Conservation (phyloP, 2,329 filamentous ascomycete genomes). For the Nothopassalora personata region DNA sequence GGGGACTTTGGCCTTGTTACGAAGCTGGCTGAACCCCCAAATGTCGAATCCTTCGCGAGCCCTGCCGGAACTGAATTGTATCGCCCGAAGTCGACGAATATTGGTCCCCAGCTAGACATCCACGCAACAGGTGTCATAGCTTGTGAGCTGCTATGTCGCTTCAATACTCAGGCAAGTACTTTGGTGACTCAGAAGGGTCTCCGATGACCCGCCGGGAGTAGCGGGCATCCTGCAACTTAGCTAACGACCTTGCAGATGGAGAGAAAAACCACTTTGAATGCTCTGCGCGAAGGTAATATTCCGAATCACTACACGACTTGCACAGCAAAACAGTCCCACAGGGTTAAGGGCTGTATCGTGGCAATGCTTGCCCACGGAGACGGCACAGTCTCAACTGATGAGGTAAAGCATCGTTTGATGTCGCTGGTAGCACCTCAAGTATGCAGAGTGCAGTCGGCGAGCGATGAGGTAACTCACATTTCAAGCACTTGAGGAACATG, state of each 20-base stretch:
- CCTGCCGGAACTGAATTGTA: slow-evolving; percentile 60
- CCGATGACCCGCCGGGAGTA: neutral
- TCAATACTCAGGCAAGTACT: slow-evolving; percentile 35
- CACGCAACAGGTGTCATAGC: slow-evolving; percentile 58
- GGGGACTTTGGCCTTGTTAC: slow-evolving; percentile 64
- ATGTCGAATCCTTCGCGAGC: slow-evolving; percentile 2
- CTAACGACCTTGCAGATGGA: slow-evolving; percentile 31
- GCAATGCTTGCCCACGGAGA: neutral
- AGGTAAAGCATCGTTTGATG: neutral
- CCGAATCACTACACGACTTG: slow-evolving; percentile 12
- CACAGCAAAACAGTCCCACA: neutral
- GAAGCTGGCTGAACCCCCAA: slow-evolving; percentile 40
- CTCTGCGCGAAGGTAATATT: slow-evolving; percentile 24
- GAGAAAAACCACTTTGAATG: slow-evolving; percentile 33
- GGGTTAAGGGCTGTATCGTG: neutral
- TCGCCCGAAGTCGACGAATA: slow-evolving; percentile 43
- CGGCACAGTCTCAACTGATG: neutral
- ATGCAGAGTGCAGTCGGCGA: neutral
- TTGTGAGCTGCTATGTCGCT: slow-evolving; percentile 56
- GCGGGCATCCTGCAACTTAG: neutral
- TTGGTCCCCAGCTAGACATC: slow-evolving; percentile 53
- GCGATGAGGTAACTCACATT: neutral
- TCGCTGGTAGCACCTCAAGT: neutral
- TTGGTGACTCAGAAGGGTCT: neutral
- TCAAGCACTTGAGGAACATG: neutral